Evolutionary conservation across 257 asterid genomes (phyloP).

Genomic region (Vinca minor): DNA sequence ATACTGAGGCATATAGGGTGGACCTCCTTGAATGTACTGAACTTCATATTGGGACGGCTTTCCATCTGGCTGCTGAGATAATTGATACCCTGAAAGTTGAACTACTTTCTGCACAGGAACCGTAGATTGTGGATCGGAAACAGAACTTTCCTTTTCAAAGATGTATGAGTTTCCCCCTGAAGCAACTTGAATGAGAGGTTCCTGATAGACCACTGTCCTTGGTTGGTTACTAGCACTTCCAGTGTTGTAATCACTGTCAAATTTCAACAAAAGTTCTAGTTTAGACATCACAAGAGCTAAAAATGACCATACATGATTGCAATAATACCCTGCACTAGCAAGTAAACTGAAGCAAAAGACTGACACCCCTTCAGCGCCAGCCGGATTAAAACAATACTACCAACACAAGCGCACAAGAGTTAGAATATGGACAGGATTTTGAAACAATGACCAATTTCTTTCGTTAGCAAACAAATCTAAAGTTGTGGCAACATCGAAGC

Average conservation of each 20-base stretch:
- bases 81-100: slow-evolving; percentile 40
- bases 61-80: slow-evolving; percentile 43
- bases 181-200: slow-evolving; percentile 46
- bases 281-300: slow-evolving; percentile 2
- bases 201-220: slow-evolving; percentile 33
- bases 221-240: slow-evolving; percentile 38
- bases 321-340: too few relatives aligned
- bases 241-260: slow-evolving; percentile 50
- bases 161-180: slow-evolving; percentile 31
- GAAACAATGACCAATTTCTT: neutral
- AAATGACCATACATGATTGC: neutral
- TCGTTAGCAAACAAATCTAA: neutral
- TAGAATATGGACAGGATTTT: too few relatives aligned
- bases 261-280: slow-evolving; percentile 9
- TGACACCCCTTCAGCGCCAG: neutral
- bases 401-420: neutral
- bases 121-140: slow-evolving; percentile 28
- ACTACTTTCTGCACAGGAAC: slow-evolving; percentile 28
- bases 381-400: neutral
- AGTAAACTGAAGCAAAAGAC: neutral
- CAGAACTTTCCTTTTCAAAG: slow-evolving; percentile 26
- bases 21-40: slow-evolving; percentile 48
- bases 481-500: too few relatives aligned
- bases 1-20: slow-evolving; percentile 28
- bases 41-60: slow-evolving; percentile 43